Percentiles rank a stretch among this genome's conserved stretches.
phyloP scores from a whole-genome alignment of 345 rosid species.

The Geranium rotundifolium region DNA sequence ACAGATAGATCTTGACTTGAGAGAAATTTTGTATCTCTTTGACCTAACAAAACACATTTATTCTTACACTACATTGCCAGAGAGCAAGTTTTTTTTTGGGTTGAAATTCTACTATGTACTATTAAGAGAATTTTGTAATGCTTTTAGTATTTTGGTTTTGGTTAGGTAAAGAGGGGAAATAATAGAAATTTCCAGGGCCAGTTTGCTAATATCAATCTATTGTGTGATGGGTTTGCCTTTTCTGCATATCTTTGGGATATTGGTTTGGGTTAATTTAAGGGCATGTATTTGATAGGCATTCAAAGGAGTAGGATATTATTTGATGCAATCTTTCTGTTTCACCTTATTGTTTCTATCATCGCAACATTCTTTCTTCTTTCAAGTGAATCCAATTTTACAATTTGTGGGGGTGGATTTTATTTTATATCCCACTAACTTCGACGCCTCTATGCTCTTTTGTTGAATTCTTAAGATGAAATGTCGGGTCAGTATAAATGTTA shows the following conservation, averaged over 20 bases:
- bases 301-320: too few relatives aligned
- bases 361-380: background rate
- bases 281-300: too few relatives aligned
- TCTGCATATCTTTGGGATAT: background rate
- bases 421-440: background rate
- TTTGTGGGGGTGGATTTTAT: background rate
- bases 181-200: background rate
- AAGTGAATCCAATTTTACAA: background rate
- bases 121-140: background rate
- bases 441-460: background rate
- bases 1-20: background rate
- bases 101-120: background rate
- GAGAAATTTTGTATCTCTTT: background rate
- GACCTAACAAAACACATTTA: too few relatives aligned
- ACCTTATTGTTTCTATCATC: background rate
- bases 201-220: background rate
- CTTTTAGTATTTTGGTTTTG: background rate
- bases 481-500: background rate
- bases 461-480: background rate
- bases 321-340: background rate
- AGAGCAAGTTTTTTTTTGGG: background rate
- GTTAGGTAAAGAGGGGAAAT: background rate
- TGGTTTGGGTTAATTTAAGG: background rate
- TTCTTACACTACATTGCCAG: too few relatives aligned
- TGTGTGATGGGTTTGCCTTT: background rate